Conservation (phyloP, 129 eudicot species). For the Arctium minus region DNA sequence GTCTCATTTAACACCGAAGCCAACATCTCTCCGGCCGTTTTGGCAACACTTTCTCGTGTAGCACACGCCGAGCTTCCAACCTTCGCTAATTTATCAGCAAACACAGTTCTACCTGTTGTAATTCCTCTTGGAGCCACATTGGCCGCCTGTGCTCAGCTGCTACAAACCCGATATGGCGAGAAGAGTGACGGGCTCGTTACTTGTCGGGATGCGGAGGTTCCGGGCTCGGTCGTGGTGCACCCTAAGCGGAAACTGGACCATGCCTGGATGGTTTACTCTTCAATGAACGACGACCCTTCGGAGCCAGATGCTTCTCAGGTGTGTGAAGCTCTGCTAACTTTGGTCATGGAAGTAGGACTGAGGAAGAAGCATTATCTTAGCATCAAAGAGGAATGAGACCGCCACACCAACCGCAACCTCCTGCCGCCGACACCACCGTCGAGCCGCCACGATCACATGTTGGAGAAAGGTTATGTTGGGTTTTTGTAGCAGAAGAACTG, state of each 20-base stretch:
- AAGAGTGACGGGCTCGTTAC: constrained; percentile 97
- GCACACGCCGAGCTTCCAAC: constrained; percentile 86
- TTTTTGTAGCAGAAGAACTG: background rate
- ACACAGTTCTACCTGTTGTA: constrained; percentile 68
- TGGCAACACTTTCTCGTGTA: constrained; percentile 83
- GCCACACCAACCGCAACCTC: background rate
- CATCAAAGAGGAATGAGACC: constrained; percentile 23
- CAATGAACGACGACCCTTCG: constrained; percentile 64
- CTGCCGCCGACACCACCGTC: background rate
- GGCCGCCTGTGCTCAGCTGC: constrained; percentile 92
- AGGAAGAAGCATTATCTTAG: constrained; percentile 44
- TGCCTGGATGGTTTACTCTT: constrained; percentile 97
- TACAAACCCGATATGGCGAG: constrained; percentile 74
- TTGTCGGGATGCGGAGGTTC: constrained; percentile 95
- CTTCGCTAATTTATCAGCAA: constrained; percentile 41
- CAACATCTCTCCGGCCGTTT: constrained; percentile 74
- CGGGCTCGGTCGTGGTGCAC: constrained; percentile 92
- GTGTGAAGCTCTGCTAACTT: constrained; percentile 76
- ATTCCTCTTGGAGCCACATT: constrained; percentile 93
- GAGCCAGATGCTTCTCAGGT: constrained; percentile 86
- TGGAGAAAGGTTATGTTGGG: background rate
- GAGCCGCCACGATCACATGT: background rate
- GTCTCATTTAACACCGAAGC: constrained; percentile 90
- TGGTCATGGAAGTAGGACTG: constrained; percentile 73
- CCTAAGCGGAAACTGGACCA: constrained; percentile 85